These are phyloP conservation scores for Buddleja alternifolia DNA, from an alignment of 257 asterid genomes.

Conservation along the genomic window DNA sequence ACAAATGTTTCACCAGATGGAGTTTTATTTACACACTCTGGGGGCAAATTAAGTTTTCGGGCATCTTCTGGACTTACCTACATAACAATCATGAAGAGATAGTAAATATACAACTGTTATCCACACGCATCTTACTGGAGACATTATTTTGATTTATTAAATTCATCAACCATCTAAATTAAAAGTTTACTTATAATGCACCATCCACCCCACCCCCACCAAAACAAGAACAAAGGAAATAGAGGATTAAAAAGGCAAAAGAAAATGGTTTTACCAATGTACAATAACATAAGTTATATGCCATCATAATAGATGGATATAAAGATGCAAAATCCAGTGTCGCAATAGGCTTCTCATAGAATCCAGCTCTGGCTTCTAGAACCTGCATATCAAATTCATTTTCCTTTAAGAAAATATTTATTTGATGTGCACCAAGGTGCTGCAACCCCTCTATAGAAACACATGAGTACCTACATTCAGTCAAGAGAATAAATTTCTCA, in stretches of 20 bases:
- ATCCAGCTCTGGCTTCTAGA: constrained; percentile 93
- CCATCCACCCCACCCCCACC: background rate
- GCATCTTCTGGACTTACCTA: constrained; percentile 90
- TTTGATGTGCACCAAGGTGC: constrained; percentile 14
- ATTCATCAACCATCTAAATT: constrained; percentile 17
- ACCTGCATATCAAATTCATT: constrained; percentile 56
- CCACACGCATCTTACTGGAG: constrained; percentile 6
- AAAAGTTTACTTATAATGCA: constrained; percentile 4
- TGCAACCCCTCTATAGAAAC: constrained; percentile 17
- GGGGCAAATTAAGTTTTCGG: constrained; percentile 80
- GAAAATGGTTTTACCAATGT: constrained; percentile 66
- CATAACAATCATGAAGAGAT: constrained; percentile 30
- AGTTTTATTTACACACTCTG: constrained; percentile 84
- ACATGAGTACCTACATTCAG: background rate
- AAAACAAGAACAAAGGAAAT: background rate
- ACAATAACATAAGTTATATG: constrained; percentile 95
- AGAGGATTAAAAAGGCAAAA: background rate
- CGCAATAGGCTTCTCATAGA: constrained; percentile 95
- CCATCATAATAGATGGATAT: constrained; percentile 99
- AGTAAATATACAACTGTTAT: constrained; percentile 11
- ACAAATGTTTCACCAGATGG: constrained; percentile 99
- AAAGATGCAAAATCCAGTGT: constrained; percentile 98
- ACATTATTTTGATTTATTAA: constrained; percentile 16
- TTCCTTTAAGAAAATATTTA: constrained; percentile 28
- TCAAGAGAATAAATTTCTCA: constrained; percentile 18